Base-by-base conservation (phyloP, 352 stramenopile genomes). In the Phytophthora melonis region DNA sequence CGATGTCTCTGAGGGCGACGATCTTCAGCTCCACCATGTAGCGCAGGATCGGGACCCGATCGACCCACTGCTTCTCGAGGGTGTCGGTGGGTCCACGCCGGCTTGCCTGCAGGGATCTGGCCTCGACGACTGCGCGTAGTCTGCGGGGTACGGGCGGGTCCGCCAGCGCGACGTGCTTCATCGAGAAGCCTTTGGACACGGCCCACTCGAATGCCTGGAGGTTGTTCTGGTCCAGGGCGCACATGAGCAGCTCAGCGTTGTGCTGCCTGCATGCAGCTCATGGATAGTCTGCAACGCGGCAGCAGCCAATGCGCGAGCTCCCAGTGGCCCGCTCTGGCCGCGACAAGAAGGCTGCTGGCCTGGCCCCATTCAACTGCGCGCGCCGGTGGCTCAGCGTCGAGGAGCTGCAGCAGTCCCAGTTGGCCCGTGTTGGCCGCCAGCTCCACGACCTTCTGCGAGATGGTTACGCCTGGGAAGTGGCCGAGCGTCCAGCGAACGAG, bases 181-280 rank as follows among this genome's bases (percentile, higher is more conserved):
- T 45, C 13, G 3, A 16, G 43, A 52, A 57, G 14, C 43, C 58
- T 10, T 30, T 32, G 11, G 58, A 18, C 9, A 56, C 8, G 14
- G 30, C 18, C 58, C 58, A 65, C 43, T 57, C 56, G 58, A 65
- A 19, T 10, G 55, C n/a, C 8, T 47, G 8, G 23, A 65, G 5
- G 16, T 57, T 52, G 43, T 47, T 23, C 16, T 65, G 58, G 21
- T 65, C 7, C 11, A 56, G 30, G 3, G 58, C 58, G 18, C 39
- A n/a, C 39, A 14, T 14, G 11, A 47, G 11, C 39, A 45, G 30
- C 5, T 43, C 27, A 5, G 23, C 21, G 23, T 47, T 25, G 3
- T 30, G 18, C 10, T 39, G 5, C n/a, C 11, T 30, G 27, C 9
- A 56, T 30, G 27, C 9, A 56, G 16, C 5, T 7, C 6, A 14